Base-by-base conservation (phyloP, 768 basidiomycete genomes). In the Naganishia randhawae region DNA sequence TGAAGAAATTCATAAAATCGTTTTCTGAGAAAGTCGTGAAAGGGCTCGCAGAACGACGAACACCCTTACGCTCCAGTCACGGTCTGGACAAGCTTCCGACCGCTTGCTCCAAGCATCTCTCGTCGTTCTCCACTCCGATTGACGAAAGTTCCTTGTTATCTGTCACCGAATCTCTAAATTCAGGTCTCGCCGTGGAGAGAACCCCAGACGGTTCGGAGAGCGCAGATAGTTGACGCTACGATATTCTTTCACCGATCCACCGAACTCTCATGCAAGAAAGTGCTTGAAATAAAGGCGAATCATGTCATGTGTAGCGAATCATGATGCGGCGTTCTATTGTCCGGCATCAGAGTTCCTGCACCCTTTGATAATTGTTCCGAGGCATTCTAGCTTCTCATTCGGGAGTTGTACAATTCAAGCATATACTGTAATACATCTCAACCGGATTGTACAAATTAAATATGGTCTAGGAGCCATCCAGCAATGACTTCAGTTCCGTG, bases 1-100 rank as follows among this genome's bases (percentile, higher is more conserved):
- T 98, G 79, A 95, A 92, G 81, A 88, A 90, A 75, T 98, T 93
- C 76, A 83, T 89, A 37, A 92, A 95, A 79, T 92, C 96, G 50
- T 98, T 91, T 78, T 87, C 93, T 66, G 81, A 84, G 66, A 96
- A 95, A 80, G 81, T 94, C 11, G 66, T 81, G 63, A 77, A 78
- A 62, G 71, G 72, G 50, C 66, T 80, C 19, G 76, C 76, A 50
- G 75, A 73, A 16, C 74, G 75, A 55, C 76, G 76, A 35, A 76
- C 75, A 61, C 67, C 77, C n/a, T 25, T 42, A 3, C 48, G 52
- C 19, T 48, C 78, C 50, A 16, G 74, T 73, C 70, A 80, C 73
- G 61, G 76, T 73, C 9, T 77, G 69, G 3, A 17, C 3, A 48
- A 48, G 45, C n/a, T n/a, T n/a, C 45, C 7, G 45, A 13, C 19